Evolutionary conservation across 768 basidiomycete genomes (phyloP), one percentile per base, ranked within the genome.

Genomic region (Tephrocybe sp.): DNA sequence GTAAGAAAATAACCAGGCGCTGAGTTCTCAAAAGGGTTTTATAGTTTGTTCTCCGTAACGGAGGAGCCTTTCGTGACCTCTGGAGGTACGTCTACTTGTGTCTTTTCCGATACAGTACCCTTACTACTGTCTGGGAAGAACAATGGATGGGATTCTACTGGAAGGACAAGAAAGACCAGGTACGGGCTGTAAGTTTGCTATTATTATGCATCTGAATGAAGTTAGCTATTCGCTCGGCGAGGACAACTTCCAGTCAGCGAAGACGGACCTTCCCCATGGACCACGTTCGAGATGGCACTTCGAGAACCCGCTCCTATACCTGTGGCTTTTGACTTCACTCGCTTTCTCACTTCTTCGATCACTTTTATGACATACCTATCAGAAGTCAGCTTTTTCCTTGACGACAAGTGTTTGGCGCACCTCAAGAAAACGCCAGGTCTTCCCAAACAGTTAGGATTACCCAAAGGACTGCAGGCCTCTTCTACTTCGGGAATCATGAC

Each of bases 81-180:
- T 15, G 89, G 89, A 71, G 81, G 87, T 86, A 63, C 43, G 64
- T 46, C 25, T 12, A 19, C 18, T 39, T 9, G 27, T 16, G 36
- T 34, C 26, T 58, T 64, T 47, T 64, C 58, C 44, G 58, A 51
- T 45, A 28, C 8, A 49, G 69, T 22, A 28, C 16, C 12, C 18
- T 49, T 22, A 66, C 69, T 50, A 64, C 46, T 9, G 25, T 52
- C 32, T 66, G 41, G 53, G 63, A 42, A 79, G 92, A 83, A 26
- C 81, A 89, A 61, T 93, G 92, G 83, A 96, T 96, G 93, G 87
- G 85, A 0, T 98, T 97, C 64, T 90, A 95, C 64, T 98, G 92
- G 92, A 94, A 92, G 63, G 90, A 89, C 60, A 88, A 87, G 59
- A 91, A 89, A 60, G 92, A 94, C 61, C 92, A 94, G 73, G 86